Evolutionary conservation across 306 rosid species (phyloP).

Genomic region (Glycyrrhiza uralensis): DNA sequence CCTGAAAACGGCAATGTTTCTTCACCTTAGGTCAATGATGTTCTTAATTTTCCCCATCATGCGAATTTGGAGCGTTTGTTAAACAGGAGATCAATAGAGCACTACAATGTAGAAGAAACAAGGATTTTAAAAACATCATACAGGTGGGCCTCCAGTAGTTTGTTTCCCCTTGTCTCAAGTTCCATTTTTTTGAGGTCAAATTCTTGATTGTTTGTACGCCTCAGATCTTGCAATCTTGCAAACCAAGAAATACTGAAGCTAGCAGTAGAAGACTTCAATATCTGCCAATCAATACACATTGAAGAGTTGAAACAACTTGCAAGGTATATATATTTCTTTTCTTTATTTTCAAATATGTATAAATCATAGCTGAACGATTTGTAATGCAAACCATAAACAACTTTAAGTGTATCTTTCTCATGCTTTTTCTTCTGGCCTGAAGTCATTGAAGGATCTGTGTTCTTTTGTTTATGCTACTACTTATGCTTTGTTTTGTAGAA

Average conservation of each 20-base stretch:
- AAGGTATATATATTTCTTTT: slow-evolving; percentile 40
- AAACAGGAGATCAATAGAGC: slow-evolving; percentile 56
- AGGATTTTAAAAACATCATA: slow-evolving; percentile 68
- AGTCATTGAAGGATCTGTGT: not conserved
- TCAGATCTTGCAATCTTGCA: slow-evolving; percentile 62
- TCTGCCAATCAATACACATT: slow-evolving; percentile 56
- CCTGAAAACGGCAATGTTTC: slow-evolving; percentile 10
- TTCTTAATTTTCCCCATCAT: slow-evolving; percentile 53
- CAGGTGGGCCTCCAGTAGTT: slow-evolving; percentile 36
- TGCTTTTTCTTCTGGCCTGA: not conserved
- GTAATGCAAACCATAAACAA: not conserved
- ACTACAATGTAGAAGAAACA: slow-evolving; percentile 46
- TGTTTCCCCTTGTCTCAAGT: not conserved
- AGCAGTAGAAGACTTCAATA: slow-evolving; percentile 81
- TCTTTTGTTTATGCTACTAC: not conserved
- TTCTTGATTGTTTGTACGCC: not conserved
- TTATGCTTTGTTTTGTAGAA: not conserved
- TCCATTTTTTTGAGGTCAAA: not conserved
- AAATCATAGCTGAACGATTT: not conserved
- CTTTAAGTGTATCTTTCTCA: not conserved
- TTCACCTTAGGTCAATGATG: slow-evolving; percentile 50
- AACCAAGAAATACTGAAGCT: slow-evolving; percentile 59
- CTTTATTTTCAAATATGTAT: not conserved
- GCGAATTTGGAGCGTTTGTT: slow-evolving; percentile 61
- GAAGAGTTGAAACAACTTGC: slow-evolving; percentile 59